Evolutionary conservation across 2,329 filamentous ascomycete species (phyloP).

Genomic region (Dothistroma septosporum): DNA sequence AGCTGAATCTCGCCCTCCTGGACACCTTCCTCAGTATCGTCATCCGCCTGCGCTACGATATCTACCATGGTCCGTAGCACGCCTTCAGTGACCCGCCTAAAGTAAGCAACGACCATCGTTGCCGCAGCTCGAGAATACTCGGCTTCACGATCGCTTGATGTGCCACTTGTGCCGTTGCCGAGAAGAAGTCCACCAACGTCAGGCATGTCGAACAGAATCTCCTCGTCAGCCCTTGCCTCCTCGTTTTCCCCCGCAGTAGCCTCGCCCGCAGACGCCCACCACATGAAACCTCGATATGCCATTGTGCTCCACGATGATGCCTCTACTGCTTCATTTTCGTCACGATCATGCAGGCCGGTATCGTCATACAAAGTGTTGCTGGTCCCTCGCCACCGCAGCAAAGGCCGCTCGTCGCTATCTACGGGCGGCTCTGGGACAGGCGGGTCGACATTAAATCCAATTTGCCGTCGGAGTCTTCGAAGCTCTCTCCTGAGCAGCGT

Average conservation of each 20-base stretch:
- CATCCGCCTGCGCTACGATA: slow-evolving; percentile 52
- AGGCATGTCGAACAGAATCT: slow-evolving; percentile 42
- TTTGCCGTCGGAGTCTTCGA: slow-evolving; percentile 29
- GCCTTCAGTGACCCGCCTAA: slow-evolving; percentile 68
- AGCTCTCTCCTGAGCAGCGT: slow-evolving; percentile 53
- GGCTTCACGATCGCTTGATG: slow-evolving; percentile 13
- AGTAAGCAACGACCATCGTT: slow-evolving; percentile 73
- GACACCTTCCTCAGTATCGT: slow-evolving; percentile 37
- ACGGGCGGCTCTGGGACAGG: neutral
- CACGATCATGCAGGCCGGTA: slow-evolving; percentile 19
- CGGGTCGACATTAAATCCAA: slow-evolving; percentile 32
- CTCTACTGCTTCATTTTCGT: slow-evolving; percentile 45
- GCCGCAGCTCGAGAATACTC: slow-evolving; percentile 43
- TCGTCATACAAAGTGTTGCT: slow-evolving; percentile 14
- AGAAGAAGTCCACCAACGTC: slow-evolving; percentile 26
- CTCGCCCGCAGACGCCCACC: slow-evolving; percentile 84
- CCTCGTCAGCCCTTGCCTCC: slow-evolving; percentile 50
- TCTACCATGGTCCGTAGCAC: slow-evolving; percentile 61
- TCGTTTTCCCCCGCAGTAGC: slow-evolving; percentile 54
- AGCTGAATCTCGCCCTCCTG: slow-evolving; percentile 45
- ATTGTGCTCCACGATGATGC: slow-evolving; percentile 64
- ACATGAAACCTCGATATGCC: slow-evolving; percentile 79
- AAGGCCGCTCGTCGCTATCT: slow-evolving; percentile 14
- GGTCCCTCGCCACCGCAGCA: slow-evolving; percentile 25
- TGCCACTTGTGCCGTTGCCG: neutral